Base-by-base conservation (phyloP, 2,329 filamentous ascomycete genomes). In the Paraphaeosphaeria minitans region DNA sequence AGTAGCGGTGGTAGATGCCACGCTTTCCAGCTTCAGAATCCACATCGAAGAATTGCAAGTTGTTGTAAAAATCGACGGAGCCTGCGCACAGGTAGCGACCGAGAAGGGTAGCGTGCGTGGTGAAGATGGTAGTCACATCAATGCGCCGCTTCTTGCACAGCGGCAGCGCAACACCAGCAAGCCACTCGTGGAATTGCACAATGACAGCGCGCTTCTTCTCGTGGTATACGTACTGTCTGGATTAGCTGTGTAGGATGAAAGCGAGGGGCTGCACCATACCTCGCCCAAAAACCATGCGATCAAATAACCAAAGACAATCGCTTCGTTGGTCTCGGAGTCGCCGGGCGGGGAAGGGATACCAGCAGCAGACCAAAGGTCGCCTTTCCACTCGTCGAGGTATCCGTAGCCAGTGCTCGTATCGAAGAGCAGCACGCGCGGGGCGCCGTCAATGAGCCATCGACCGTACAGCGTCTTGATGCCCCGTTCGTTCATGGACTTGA, bases 41-140 rank as follows among this genome's bases (percentile, higher is more conserved):
- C 31, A 97, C 93, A 74, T 99, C 94, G 74, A 99, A 98, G 81
- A 88, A 90, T 78, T 98, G 94, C 54, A 99, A 85, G 77, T 98
- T 97, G 83, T 98, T 99, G 85, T 99, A 99, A 77, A 99, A 98
- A 77, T 99, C 95, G 63, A 98, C 95, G 0, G 93, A 97, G 55
- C 95, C 95, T 53, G 95, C 95, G 76, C 95, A 98, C 50, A 98
- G 90, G 75, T 99, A 98, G 71, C 95, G 89, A 62, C 95, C 95
- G 50, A 99, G 87, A 12, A 99, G 85, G 6, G 95, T 98, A 24
- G 95, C 95, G 79, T 98, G 95, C 2, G 95, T 99, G 43, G 95
- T 99, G 82, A 98, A 98, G 77, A 98, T 98, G 66, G 95, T 98
- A 19, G 95, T 98, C 52, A 97, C 86, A 74, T 98, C 95, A 78